Base-by-base conservation (phyloP, 2,329 filamentous ascomycete species). In the Penicillium concentricum region DNA sequence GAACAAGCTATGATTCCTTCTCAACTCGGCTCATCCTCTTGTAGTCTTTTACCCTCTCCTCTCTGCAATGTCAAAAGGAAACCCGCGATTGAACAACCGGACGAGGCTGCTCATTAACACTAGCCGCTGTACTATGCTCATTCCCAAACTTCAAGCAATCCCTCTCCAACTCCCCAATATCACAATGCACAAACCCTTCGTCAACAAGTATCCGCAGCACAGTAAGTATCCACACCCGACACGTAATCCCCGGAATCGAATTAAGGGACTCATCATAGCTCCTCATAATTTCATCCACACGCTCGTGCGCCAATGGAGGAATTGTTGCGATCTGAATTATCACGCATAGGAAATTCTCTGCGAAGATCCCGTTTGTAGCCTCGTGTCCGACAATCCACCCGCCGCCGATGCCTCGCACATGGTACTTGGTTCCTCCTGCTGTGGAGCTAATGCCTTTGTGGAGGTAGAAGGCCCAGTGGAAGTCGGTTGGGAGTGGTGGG, bases 351-450 rank as follows among this genome's bases (percentile, higher is more conserved):
- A 32, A 41, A 15, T 48, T 39, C 35, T 46, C 51, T 2, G 35
- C 6, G 6, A 54, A 41, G 15, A 54, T 47, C 24, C 26, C 35
- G 0, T 18, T 2, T 7, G 35, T 39, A 10, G 15, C 16, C 15
- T 54, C 64, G 45, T 66, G 61, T n/a, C 60, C 61, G 3, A 60
- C 48, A 24, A 52, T 56, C 41, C 45, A 61, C 1, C 52, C 35
- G 13, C 32, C 48, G 9, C 41, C 38, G 7, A 52, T 45, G 39
- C 54, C 54, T 13, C 46, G 34, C 5, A 54, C 44, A 20, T 61
- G 49, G 49, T 59, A 61, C 41, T 59, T 58, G 5, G 13, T 41
- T 4, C 56, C 59, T 2, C 49, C 45, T 7, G 51, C 43, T n/a
- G 28, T 24, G 16, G 39, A 9, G 32, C 24, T 39, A 2, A 35